These are phyloP conservation scores for Lentithecium fluviatile DNA, from an alignment of 495 filamentous ascomycete species.

Conservation along the genomic window DNA sequence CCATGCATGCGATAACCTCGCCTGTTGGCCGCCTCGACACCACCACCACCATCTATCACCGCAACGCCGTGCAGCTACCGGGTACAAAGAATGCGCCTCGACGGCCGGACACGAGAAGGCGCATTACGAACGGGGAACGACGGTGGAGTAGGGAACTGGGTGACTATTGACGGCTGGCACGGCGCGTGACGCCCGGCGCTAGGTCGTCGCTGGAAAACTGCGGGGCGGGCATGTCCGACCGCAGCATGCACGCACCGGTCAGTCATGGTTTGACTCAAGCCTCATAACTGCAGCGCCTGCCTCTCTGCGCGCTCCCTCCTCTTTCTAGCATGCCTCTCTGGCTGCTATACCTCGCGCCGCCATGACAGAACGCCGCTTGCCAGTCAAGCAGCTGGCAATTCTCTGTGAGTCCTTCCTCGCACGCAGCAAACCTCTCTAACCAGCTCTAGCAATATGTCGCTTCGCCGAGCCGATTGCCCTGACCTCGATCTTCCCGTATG, in stretches of 20 bases:
- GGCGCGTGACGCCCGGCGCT: not conserved
- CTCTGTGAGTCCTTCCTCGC: conserved; percentile 31
- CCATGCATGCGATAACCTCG: too few relatives aligned
- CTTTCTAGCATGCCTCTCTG: conserved; percentile 10
- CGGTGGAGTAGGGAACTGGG: too few relatives aligned
- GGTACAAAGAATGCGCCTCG: too few relatives aligned
- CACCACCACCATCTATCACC: too few relatives aligned
- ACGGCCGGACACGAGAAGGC: too few relatives aligned
- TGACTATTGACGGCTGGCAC: not conserved
- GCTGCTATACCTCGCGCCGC: conserved; percentile 1
- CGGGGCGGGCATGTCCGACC: not conserved
- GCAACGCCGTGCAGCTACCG: too few relatives aligned
- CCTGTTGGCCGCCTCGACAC: too few relatives aligned
- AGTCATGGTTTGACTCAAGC: not conserved
- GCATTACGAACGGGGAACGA: too few relatives aligned
- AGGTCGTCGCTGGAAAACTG: not conserved
- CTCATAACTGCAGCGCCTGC: not conserved
- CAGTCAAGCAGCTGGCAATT: conserved; percentile 41
- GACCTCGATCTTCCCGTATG: conserved; percentile 85
- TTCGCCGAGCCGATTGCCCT: conserved; percentile 84
- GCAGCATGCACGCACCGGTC: not conserved
- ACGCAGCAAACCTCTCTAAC: not conserved
- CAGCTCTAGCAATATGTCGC: conserved; percentile 61
- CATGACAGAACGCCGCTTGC: conserved; percentile 37
- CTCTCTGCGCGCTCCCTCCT: not conserved